Evolutionary conservation across 768 basidiomycete genomes (phyloP).

Genomic region (Hericium rajendrae): DNA sequence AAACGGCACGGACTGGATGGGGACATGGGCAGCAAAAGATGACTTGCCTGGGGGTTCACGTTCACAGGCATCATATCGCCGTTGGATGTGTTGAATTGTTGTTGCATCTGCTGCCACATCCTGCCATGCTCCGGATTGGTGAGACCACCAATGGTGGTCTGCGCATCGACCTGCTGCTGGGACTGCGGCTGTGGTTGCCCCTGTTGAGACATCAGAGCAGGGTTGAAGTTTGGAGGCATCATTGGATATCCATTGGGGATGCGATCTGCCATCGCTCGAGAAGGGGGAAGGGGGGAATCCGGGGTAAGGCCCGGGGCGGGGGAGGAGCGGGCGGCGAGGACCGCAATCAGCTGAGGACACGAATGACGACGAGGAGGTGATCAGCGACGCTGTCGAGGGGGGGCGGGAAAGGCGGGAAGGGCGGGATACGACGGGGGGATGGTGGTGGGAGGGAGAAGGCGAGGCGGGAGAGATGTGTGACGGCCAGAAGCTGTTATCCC

Average conservation of each 20-base stretch:
- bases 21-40: background rate
- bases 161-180: constrained; percentile 6
- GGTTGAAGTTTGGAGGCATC: constrained; percentile 9
- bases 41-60: background rate
- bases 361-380: background rate
- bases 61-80: background rate
- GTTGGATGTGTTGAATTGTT: background rate
- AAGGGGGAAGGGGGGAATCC: constrained; percentile 10
- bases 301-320: constrained; percentile 4
- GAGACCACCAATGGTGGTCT: constrained; percentile 9
- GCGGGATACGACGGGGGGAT: constrained; percentile 13
- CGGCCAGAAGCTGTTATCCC: constrained; percentile 9
- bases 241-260: constrained; percentile 9
- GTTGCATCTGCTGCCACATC: constrained; percentile 10
- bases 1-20: background rate
- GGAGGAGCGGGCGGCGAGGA: background rate
- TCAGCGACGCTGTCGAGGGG: background rate
- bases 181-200: constrained; percentile 10
- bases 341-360: background rate
- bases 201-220: constrained; percentile 7
- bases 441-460: constrained; percentile 17
- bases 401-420: constrained; percentile 6
- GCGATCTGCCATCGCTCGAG: constrained; percentile 15
- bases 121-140: constrained; percentile 5
- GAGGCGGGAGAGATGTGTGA: constrained; percentile 9